Base-by-base conservation (phyloP, 225 moss, liverwort and hornwort genomes). In the Sphagnum contortum region DNA sequence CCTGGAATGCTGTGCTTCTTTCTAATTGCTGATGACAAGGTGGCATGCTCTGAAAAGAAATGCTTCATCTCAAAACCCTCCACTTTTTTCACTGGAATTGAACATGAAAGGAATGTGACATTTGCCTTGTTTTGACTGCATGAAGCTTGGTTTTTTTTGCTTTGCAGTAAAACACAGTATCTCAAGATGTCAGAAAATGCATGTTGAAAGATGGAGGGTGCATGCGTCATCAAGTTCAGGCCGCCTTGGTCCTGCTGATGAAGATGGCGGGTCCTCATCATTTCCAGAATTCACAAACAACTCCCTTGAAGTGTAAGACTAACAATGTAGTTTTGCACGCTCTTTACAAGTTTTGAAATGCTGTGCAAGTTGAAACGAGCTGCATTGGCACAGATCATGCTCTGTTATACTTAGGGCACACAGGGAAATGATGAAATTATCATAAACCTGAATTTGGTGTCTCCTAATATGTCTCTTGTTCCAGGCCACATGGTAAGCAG, bases 401-500 rank as follows among this genome's bases (percentile, higher is more conserved):
- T 52, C 6, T 52, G 52, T 52, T 52, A 6, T 9, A 52, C 9
- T 61, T 61, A 52, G 52, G 2, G 52, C 9, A 52, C 6, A 52
- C 1, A 52, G 52, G 7, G 52, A 29, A 29, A 0, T 29, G 29
- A 29, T 29, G 29, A 29, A 29, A 29, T 52, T 9, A 52, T 9
- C 52, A 52, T 5, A 9, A 5, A 5, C 52, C 9, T 52, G 52
- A 52, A 9, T 52, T 9, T 9, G 52, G 51, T 52, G 51, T 52
- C 9, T 52, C 5, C 9, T 9, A 48, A 10, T 46, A 8, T 61
- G 61, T 61, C 11, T 44, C 59, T 70, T 64, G 59, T 59, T 70
- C 57, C 57, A 77, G 77, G 63, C 64, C 75, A 10, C 68, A 75
- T 68, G 77, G 71, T 64, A 78, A 78, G 45, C 75, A 65, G 50